Evolutionary conservation across 495 filamentous ascomycete genomes (phyloP).

Genomic region (Gamarada debralockiae): DNA sequence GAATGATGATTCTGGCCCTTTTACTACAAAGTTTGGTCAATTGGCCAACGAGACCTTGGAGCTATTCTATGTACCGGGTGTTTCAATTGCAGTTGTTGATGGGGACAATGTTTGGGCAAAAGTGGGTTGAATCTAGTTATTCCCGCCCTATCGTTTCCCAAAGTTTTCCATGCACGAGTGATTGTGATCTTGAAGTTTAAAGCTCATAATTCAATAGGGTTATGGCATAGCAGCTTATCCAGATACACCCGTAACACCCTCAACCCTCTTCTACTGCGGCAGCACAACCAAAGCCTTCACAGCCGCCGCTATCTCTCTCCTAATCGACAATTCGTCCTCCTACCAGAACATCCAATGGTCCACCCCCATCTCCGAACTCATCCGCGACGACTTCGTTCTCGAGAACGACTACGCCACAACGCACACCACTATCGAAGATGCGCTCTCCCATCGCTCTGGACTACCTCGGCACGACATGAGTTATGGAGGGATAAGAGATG

Average conservation of each 20-base stretch:
- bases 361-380: constrained; percentile 43
- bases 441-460: constrained; percentile 46
- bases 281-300: constrained; percentile 59
- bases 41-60: constrained; percentile 35
- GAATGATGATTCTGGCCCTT: constrained; percentile 15
- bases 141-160: background rate
- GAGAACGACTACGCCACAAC: constrained; percentile 37
- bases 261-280: constrained; percentile 37
- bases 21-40: constrained; percentile 33
- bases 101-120: constrained; percentile 38
- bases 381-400: constrained; percentile 52
- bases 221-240: constrained; percentile 44
- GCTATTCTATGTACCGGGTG: constrained; percentile 46
- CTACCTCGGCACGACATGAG: constrained; percentile 31
- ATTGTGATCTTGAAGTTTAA: background rate
- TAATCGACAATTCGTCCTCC: constrained; percentile 36
- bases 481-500: constrained; percentile 20
- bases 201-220: constrained; percentile 32
- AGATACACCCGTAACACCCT: constrained; percentile 38
- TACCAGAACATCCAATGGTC: constrained; percentile 39
- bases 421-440: constrained; percentile 49
- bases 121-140: constrained; percentile 25
- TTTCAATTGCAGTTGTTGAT: constrained; percentile 45
- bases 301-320: constrained; percentile 41
- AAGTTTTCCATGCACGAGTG: background rate